These are phyloP conservation scores for Coemansia sp. DNA, from an alignment of 192 early-diverging fungal genomes.

Conservation along the genomic window DNA sequence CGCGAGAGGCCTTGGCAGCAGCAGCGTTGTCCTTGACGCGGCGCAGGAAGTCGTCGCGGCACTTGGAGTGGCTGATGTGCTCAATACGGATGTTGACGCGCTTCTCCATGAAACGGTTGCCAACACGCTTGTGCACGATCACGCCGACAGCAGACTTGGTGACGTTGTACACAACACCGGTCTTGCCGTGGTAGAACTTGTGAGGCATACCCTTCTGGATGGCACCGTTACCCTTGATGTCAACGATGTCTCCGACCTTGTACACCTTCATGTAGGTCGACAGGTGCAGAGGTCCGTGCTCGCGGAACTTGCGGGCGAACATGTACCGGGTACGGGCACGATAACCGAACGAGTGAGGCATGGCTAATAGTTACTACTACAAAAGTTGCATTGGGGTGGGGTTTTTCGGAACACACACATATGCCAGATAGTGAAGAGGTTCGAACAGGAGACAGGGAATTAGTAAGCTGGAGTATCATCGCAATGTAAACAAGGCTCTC, in stretches of 20 bases:
- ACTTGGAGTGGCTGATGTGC: conserved; percentile 99
- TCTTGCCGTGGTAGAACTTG: conserved; percentile 99
- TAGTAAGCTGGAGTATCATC: background rate
- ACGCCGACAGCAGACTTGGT: conserved; percentile 99
- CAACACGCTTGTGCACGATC: conserved; percentile 97
- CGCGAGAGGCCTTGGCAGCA: conserved; percentile 80
- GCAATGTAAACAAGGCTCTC: background rate
- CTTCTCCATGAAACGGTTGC: conserved; percentile 98
- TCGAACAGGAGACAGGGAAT: background rate
- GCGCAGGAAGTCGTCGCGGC: conserved; percentile 95
- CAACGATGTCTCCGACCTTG: conserved; percentile 99
- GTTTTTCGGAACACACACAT: background rate
- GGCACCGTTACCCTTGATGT: conserved; percentile 99
- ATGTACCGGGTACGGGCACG: conserved; percentile 98
- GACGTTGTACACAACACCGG: conserved; percentile 99
- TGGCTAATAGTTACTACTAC: conserved; percentile 48
- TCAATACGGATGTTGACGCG: conserved; percentile 97
- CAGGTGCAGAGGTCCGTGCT: conserved; percentile 87
- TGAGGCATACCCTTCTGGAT: conserved; percentile 99
- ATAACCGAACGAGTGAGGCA: conserved; percentile 89
- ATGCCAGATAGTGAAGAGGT: background rate
- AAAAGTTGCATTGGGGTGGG: background rate
- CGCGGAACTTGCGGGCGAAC: conserved; percentile 96
- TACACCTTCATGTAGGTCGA: conserved; percentile 98
- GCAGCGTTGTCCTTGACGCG: conserved; percentile 95